These are phyloP conservation scores for Spizellomyces punctatus DNA, from an alignment of 192 early-diverging fungal genomes.

Conservation along the genomic window DNA sequence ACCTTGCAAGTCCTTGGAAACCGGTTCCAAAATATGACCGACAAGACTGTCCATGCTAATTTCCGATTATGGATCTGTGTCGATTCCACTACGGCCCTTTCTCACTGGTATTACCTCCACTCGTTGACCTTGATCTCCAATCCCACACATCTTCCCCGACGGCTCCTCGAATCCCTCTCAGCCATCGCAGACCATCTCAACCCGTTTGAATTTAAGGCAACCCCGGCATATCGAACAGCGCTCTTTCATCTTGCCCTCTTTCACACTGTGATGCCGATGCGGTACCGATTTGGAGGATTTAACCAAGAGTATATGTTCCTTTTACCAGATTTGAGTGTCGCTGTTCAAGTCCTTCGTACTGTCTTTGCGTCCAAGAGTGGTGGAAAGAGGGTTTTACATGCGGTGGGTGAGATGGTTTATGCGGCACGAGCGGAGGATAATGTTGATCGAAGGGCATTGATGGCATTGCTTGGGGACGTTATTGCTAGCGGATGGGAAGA, in stretches of 20 bases:
- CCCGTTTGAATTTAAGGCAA: constrained; percentile 28
- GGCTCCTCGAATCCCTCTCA: background rate
- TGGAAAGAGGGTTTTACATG: background rate
- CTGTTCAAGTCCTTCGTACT: too few species aligned
- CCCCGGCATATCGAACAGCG: constrained; percentile 1
- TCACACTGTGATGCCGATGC: constrained; percentile 3
- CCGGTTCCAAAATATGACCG: background rate
- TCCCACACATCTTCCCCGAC: background rate
- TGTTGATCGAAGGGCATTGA: constrained; percentile 2
- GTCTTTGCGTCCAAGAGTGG: background rate
- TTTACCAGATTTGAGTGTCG: background rate
- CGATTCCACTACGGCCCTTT: too few species aligned
- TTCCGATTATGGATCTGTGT: constrained; percentile 24
- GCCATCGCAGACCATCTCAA: constrained; percentile 23
- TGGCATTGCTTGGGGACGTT: constrained; percentile 7
- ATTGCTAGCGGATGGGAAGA: background rate
- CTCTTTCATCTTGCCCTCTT: constrained; percentile 18
- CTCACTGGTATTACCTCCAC: too few species aligned
- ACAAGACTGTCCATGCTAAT: constrained; percentile 5
- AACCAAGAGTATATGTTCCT: background rate
- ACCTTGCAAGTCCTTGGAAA: background rate
- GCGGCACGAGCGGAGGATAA: background rate
- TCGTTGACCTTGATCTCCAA: background rate
- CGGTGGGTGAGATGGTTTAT: constrained; percentile 11
- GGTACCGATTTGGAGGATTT: background rate